These are phyloP conservation scores for Ilyonectria mors-panacis DNA, from an alignment of 2,329 filamentous ascomycete genomes.

Conservation along the genomic window DNA sequence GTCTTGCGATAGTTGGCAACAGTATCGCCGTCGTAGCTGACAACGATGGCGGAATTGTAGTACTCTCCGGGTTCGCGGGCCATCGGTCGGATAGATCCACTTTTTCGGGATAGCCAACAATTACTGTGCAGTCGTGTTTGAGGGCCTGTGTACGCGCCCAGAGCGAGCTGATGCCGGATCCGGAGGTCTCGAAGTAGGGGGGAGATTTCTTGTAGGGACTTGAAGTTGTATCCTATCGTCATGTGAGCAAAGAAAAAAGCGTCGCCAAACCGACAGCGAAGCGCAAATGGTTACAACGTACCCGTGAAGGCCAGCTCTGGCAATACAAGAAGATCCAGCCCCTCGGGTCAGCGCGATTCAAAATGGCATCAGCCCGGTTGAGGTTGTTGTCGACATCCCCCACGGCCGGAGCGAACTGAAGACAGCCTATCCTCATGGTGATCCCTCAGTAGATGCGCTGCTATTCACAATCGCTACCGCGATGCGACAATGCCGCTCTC, in stretches of 20 bases:
- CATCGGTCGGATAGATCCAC: constrained; percentile 66
- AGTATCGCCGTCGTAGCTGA: constrained; percentile 71
- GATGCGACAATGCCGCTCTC: constrained; percentile 5
- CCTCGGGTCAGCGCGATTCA: constrained; percentile 20
- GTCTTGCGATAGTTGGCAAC: constrained; percentile 74
- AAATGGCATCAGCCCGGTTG: constrained; percentile 21
- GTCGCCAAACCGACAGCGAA: neutral
- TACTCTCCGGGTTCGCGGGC: constrained; percentile 68
- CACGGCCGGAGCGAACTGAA: constrained; percentile 23
- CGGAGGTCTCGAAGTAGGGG: constrained; percentile 79
- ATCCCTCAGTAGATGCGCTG: neutral
- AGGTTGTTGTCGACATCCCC: constrained; percentile 29
- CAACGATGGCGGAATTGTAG: constrained; percentile 69
- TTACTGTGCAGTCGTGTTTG: constrained; percentile 77
- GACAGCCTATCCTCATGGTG: constrained; percentile 25
- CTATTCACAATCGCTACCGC: neutral
- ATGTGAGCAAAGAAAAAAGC: neutral
- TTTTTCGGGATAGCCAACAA: constrained; percentile 82
- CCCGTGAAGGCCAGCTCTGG: constrained; percentile 23
- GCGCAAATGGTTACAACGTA: neutral
- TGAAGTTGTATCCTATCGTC: constrained; percentile 80
- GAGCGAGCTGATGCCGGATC: constrained; percentile 75
- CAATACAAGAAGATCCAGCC: constrained; percentile 24
- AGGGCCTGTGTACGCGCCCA: constrained; percentile 80
- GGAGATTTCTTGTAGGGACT: constrained; percentile 75